Conservation (phyloP, 2,329 filamentous ascomycete species). For the Colletotrichum sp. region DNA sequence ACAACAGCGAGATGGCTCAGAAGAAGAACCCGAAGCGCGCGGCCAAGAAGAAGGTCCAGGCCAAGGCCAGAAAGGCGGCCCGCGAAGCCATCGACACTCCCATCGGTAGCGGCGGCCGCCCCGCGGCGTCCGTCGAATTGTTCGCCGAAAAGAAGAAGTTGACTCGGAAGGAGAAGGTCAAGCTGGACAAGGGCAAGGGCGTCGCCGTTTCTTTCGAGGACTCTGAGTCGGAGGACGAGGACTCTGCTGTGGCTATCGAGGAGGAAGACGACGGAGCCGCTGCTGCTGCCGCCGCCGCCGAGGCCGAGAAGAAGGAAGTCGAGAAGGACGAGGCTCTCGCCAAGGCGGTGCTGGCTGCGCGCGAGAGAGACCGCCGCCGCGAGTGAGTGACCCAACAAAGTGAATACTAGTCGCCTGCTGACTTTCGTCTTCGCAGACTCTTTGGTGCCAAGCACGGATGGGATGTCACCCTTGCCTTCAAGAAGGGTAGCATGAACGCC, state of each 20-base stretch:
- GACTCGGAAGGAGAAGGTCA: not conserved
- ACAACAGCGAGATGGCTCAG: not conserved
- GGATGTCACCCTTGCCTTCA: slow-evolving; percentile 3
- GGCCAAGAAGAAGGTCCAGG: not conserved
- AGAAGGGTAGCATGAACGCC: not conserved
- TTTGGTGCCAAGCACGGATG: not conserved
- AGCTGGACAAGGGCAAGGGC: not conserved
- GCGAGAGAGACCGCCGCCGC: not conserved
- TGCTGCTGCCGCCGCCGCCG: not conserved
- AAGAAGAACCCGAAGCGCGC: not conserved
- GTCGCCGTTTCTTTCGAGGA: not conserved
- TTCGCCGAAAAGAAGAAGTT: not conserved
- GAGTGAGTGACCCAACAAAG: not conserved
- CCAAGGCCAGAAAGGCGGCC: not conserved
- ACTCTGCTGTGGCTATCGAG: not conserved
- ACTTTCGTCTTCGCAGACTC: not conserved
- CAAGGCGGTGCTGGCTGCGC: not conserved
- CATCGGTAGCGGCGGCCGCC: not conserved
- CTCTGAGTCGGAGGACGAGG: not conserved
- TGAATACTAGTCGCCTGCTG: not conserved
- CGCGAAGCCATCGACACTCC: not conserved
- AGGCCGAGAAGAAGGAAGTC: not conserved
- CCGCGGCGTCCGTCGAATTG: not conserved
- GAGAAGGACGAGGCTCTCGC: not conserved
- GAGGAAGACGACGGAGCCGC: not conserved